Evolutionary conservation across 768 basidiomycete genomes (phyloP), one percentile per base, ranked within the genome.

Genomic region (Termitomyces titanicus): DNA sequence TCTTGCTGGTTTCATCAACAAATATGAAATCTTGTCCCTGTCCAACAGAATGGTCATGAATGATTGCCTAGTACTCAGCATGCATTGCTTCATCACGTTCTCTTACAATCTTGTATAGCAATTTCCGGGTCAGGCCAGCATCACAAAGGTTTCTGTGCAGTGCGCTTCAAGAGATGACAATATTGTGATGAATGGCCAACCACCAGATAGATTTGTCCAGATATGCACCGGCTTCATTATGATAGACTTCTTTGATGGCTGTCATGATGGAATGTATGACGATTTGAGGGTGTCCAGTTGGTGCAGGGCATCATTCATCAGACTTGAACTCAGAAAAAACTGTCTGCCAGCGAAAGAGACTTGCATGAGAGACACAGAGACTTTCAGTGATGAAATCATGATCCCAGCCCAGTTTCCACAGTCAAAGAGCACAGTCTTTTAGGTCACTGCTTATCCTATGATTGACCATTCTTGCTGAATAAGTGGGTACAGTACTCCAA

Each of bases 291-390:
- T 47, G 53, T 25, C 70, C 64, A 27, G 47, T 53, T 2, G 69
- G 53, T 22, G 63, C 58, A 20, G 65, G 61, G 3, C 47, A 59
- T 24, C 50, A 60, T 31, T 58, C 47, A 24, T 65, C 59, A n/a
- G 45, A 47, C 2, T 63, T 56, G 37, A 43, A 37, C 20, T 63
- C 60, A 22, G 63, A 53, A 20, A 70, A 60, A 29, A 61, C 65
- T 5, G 34, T n/a, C n/a, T 39, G 38, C 68, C 70, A 72, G 1
- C 61, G 61, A 49, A 63, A 67, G 10, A 68, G 51, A 42, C 65
- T 70, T 1, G 55, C 55, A 5, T 35, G 10, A 12, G 68, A 71
- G 15, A 73, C 55, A 6, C 62, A 35, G 1, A 70, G 55, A 3
- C 55, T 59, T 9, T 64, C 60, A 13, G 40, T 47, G 9, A 70